Base-by-base conservation (phyloP, 768 basidiomycete species). In the Tricholoma bakamatsutake region DNA sequence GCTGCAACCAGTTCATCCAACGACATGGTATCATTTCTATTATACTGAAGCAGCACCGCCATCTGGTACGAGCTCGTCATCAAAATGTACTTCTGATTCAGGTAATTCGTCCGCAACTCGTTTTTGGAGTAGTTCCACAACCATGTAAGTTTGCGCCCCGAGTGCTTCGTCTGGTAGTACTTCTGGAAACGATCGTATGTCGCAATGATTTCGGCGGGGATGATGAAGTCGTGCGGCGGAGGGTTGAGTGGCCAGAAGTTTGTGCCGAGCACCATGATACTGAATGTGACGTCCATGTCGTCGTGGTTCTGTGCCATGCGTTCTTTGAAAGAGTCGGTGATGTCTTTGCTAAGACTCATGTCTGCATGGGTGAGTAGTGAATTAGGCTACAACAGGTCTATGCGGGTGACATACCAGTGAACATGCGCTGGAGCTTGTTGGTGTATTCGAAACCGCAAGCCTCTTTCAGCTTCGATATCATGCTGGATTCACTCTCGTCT, bases 361-460 rank as follows among this genome's bases (percentile, higher is more conserved):
- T 98, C 97, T 93, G 63, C 43, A 33, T 30, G 51, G 61, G 13
- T n/a, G 21, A 24, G 39, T 6, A 59, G 34, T 58, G 5, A 39
- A 13, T 24, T 27, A 21, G 31, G 9, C n/a, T 17, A 31, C 27
- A 51, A 15, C 5, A 28, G 35, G 12, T 8, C 24, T 39, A 10
- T 0, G 15, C 48, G 30, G 21, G 8, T 3, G 7, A 53, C 78
- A n/a, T 61, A 93, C 93, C 93, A 50, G 93, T 96, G 76, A 99
- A 98, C 97, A 98, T 98, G 68, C 93, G 87, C 68, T 95, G 92
- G 47, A 99, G 79, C 71, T 98, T 98, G 79, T 90, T 93, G 51
- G 97, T 98, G 71, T 98, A 99, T 66, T 98, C 97, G 78, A 96
- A 97, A 62, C 97, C 97, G 62, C 93, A 98, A 21, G 92, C 91